A percentile compares a stretch with the other conserved stretches of the same genome.
These are phyloP conservation scores for Suillus tomentosus DNA, from an alignment of 768 basidiomycete species.

Conservation along the genomic window DNA sequence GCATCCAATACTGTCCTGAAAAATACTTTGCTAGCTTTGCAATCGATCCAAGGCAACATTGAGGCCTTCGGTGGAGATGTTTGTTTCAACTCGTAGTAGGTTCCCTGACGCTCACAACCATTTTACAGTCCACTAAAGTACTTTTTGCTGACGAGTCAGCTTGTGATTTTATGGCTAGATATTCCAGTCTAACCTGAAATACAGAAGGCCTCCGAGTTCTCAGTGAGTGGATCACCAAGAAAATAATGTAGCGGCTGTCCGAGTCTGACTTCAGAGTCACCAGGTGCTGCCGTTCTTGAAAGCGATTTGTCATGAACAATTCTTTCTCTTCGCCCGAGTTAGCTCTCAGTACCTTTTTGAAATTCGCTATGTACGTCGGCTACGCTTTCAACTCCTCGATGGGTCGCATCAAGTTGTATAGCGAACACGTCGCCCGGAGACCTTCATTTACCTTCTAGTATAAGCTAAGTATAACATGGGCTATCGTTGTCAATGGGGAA, in stretches of 20 bases:
- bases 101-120: background rate
- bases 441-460: constrained; percentile 11
- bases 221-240: constrained; percentile 12
- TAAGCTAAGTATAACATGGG: constrained; percentile 16
- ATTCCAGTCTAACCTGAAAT: background rate
- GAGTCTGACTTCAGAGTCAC: background rate
- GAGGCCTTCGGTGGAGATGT: constrained; percentile 40
- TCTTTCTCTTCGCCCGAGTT: no score
- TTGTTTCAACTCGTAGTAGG: background rate
- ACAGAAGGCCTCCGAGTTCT: constrained; percentile 19
- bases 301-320: no score
- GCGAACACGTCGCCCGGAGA: constrained; percentile 12
- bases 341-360: constrained; percentile 13
- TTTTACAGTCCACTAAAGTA: no score
- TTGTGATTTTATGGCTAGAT: no score
- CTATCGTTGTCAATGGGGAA: constrained; percentile 15
- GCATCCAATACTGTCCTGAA: constrained; percentile 29
- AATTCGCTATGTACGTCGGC: constrained; percentile 18
- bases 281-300: no score
- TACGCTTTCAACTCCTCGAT: constrained; percentile 21
- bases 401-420: constrained; percentile 15
- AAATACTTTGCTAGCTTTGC: constrained; percentile 18
- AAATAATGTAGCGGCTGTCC: background rate
- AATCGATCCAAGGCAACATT: constrained; percentile 33
- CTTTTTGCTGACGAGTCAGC: no score